Percentiles rank a stretch among this genome's conserved stretches.
Conservation (phyloP, 2,329 filamentous ascomycete species). For the Paracorniculantispora psalliotae region DNA sequence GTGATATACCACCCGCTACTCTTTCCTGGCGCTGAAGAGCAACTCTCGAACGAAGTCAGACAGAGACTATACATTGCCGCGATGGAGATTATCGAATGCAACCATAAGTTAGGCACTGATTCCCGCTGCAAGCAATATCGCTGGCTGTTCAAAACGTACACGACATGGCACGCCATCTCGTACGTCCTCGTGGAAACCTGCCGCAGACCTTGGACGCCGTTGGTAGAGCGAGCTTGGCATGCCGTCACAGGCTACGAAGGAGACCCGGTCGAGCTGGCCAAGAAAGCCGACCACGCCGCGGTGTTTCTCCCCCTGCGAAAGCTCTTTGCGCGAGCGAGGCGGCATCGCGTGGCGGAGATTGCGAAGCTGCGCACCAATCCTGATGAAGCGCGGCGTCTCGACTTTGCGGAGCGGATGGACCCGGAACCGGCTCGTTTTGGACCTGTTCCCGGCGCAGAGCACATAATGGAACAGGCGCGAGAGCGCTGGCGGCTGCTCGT, state of each 20-base stretch:
- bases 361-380: slow-evolving; percentile 43
- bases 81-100: slow-evolving; percentile 69
- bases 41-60: slow-evolving; percentile 56
- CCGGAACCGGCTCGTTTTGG: slow-evolving; percentile 42
- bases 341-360: slow-evolving; percentile 48
- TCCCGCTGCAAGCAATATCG: slow-evolving; percentile 39
- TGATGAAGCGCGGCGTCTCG: slow-evolving; percentile 44
- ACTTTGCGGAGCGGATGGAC: slow-evolving; percentile 43
- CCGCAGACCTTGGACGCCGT: slow-evolving; percentile 44
- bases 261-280: slow-evolving; percentile 39
- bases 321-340: slow-evolving; percentile 47
- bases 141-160: slow-evolving; percentile 48
- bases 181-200: slow-evolving; percentile 44
- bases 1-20: slow-evolving; percentile 71
- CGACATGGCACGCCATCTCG: slow-evolving; percentile 47
- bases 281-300: slow-evolving; percentile 40
- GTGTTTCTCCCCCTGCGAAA: slow-evolving; percentile 52
- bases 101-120: slow-evolving; percentile 60
- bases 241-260: slow-evolving; percentile 36
- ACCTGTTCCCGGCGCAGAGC: slow-evolving; percentile 42
- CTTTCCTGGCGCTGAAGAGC: slow-evolving; percentile 50
- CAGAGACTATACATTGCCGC: slow-evolving; percentile 67
- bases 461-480: slow-evolving; percentile 39
- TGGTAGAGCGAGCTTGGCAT: slow-evolving; percentile 47
- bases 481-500: slow-evolving; percentile 50